Conservation (phyloP, 495 filamentous ascomycete species). For the Apodospora peruviana region DNA sequence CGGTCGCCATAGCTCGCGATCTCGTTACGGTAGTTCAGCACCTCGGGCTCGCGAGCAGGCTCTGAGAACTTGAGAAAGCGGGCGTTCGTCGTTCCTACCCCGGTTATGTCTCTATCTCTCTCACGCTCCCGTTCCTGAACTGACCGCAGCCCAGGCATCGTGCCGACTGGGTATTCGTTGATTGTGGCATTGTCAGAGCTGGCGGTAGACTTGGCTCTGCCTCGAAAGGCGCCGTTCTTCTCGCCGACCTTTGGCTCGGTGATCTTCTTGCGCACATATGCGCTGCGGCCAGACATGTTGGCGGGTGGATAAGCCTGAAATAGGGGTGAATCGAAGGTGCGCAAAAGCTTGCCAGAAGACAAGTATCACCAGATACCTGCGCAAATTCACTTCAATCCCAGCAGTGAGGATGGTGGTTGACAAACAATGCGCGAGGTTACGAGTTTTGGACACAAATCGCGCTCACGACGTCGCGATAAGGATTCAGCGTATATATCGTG, state of each 20-base stretch:
- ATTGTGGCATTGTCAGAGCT: constrained; percentile 37
- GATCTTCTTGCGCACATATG: constrained; percentile 50
- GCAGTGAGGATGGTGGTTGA: not conserved
- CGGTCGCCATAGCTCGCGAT: constrained; percentile 20
- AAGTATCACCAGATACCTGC: not conserved
- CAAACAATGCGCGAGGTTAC: not conserved
- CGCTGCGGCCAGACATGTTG: constrained; percentile 51
- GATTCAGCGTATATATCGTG: constrained; percentile 2
- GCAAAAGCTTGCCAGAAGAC: not conserved
- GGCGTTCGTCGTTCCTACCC: constrained; percentile 34
- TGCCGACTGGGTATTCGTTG: constrained; percentile 22
- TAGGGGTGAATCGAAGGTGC: no score
- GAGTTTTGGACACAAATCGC: constrained; percentile 4
- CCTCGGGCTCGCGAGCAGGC: constrained; percentile 24
- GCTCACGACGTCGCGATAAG: constrained; percentile 1
- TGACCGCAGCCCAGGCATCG: constrained; percentile 19
- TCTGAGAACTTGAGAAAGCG: constrained; percentile 39
- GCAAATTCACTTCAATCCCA: not conserved
- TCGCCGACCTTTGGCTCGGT: constrained; percentile 35
- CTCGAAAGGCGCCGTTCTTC: constrained; percentile 11
- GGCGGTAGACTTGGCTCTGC: constrained; percentile 26
- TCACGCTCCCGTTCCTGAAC: constrained; percentile 9
- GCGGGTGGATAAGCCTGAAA: no score
- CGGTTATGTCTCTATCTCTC: constrained; percentile 21
- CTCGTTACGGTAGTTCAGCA: constrained; percentile 21